A percentile compares a stretch with the other conserved stretches of the same genome.
Conservation (phyloP, 768 basidiomycete species). For the Trametes villosa region DNA sequence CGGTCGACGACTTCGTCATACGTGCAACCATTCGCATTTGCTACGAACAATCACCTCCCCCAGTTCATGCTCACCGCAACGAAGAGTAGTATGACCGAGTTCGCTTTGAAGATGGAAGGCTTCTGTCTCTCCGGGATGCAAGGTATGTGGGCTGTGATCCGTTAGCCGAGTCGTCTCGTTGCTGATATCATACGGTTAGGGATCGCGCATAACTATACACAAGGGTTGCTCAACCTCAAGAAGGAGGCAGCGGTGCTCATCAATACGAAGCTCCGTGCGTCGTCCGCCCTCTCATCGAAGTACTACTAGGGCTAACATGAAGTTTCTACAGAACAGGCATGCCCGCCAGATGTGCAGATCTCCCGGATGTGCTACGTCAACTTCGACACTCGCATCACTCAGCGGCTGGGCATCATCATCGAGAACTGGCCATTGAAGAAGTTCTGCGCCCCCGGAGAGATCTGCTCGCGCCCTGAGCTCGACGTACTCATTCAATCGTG, state of each 20-base stretch:
- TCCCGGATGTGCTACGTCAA: constrained; percentile 23
- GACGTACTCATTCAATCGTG: constrained; percentile 22
- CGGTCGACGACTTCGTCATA: background rate
- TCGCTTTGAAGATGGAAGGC: background rate
- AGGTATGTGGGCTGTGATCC: background rate
- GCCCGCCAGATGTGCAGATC: background rate
- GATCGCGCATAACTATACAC: background rate
- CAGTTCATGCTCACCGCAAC: background rate
- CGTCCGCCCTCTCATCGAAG: too few relatives aligned
- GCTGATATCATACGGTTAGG: background rate
- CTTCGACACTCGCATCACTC: constrained; percentile 27
- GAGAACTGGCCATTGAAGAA: constrained; percentile 28
- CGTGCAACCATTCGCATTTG: background rate
- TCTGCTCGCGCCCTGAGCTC: constrained; percentile 21
- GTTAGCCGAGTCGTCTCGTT: too few relatives aligned
- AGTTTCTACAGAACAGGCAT: background rate
- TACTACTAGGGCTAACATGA: background rate
- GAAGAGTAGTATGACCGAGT: background rate
- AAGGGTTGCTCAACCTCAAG: background rate
- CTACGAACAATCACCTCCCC: background rate
- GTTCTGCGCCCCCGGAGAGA: constrained; percentile 21
- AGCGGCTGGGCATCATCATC: constrained; percentile 16
- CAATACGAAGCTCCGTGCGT: background rate
- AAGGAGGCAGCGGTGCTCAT: background rate
- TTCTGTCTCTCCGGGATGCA: constrained; percentile 1